A percentile compares a stretch with the other conserved stretches of the same genome.
Conservation (phyloP, 495 filamentous ascomycete genomes). For the Trypethelium eluteriae region DNA sequence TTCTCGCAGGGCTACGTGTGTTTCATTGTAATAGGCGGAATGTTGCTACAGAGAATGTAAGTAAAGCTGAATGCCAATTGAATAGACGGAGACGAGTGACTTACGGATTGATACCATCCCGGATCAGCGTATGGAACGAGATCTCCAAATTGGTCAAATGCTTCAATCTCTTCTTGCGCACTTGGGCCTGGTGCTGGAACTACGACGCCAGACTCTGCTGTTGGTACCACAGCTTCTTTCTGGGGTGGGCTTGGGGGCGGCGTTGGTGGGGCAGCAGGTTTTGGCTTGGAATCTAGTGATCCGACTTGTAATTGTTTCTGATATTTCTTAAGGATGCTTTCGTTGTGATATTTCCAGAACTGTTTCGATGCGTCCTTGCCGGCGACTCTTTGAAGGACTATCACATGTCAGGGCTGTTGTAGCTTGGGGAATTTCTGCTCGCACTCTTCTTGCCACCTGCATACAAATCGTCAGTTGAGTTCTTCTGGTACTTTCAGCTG, state of each 20-base stretch:
- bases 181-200: slow-evolving; percentile 40
- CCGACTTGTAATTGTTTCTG: slow-evolving; percentile 79
- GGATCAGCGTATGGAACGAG: slow-evolving; percentile 90
- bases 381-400: slow-evolving; percentile 80
- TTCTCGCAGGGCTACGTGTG: slow-evolving; percentile 78
- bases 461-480: slow-evolving; percentile 42
- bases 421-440: slow-evolving; percentile 22
- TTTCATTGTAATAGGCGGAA: slow-evolving; percentile 91
- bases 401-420: slow-evolving; percentile 11
- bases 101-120: slow-evolving; percentile 90
- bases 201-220: slow-evolving; percentile 41
- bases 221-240: slow-evolving; percentile 42
- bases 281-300: slow-evolving; percentile 74
- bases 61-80: slow-evolving; percentile 18
- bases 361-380: slow-evolving; percentile 97
- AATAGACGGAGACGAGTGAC: slow-evolving; percentile 32
- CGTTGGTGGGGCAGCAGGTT: slow-evolving; percentile 46
- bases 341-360: slow-evolving; percentile 99
- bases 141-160: slow-evolving; percentile 75
- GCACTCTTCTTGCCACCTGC: slow-evolving; percentile 90
- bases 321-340: slow-evolving; percentile 91
- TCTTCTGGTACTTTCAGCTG: slow-evolving; percentile 19
- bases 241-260: slow-evolving; percentile 49
- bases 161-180: slow-evolving; percentile 49
- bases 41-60: slow-evolving; percentile 55